Conservation (phyloP, 2,329 filamentous ascomycete genomes). For the Leptographium procerum region DNA sequence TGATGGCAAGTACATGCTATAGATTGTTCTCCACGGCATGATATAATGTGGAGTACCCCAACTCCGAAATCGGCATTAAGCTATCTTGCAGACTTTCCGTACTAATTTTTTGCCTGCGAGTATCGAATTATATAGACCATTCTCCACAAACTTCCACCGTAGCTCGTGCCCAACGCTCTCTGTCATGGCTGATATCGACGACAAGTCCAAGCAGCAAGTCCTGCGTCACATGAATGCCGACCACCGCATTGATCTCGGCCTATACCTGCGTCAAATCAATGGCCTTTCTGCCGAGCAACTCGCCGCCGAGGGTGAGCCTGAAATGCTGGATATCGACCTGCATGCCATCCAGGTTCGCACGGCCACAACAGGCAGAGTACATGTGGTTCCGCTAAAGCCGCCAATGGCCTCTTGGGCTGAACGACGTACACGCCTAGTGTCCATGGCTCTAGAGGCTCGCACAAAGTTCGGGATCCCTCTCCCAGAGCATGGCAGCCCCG, state of each 20-base stretch:
- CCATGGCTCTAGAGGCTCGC: slow-evolving; percentile 52
- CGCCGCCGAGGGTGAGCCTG: slow-evolving; percentile 26
- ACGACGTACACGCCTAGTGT: slow-evolving; percentile 57
- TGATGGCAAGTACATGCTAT: too few species aligned
- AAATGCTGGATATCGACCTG: slow-evolving; percentile 55
- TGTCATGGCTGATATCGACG: slow-evolving; percentile 7
- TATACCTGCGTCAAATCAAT: slow-evolving; percentile 67
- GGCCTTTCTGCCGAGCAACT: slow-evolving; percentile 32
- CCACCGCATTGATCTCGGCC: slow-evolving; percentile 61
- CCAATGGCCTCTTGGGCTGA: slow-evolving; percentile 59
- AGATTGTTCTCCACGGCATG: not conserved
- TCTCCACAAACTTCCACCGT: not conserved
- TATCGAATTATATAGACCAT: not conserved
- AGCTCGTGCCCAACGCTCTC: not conserved
- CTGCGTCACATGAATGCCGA: slow-evolving; percentile 81
- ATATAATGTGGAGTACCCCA: not conserved
- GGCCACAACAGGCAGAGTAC: slow-evolving; percentile 30
- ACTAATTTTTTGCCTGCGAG: not conserved
- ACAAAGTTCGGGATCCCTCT: slow-evolving; percentile 46
- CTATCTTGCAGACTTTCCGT: not conserved
- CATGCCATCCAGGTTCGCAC: slow-evolving; percentile 49
- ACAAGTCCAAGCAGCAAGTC: slow-evolving; percentile 25
- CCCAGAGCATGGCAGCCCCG: slow-evolving; percentile 29
- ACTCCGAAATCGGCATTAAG: not conserved
- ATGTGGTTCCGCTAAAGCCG: slow-evolving; percentile 53